Conservation (phyloP, 1,284 basidiomycete species). For the Lentinula novae-zelandiae region DNA sequence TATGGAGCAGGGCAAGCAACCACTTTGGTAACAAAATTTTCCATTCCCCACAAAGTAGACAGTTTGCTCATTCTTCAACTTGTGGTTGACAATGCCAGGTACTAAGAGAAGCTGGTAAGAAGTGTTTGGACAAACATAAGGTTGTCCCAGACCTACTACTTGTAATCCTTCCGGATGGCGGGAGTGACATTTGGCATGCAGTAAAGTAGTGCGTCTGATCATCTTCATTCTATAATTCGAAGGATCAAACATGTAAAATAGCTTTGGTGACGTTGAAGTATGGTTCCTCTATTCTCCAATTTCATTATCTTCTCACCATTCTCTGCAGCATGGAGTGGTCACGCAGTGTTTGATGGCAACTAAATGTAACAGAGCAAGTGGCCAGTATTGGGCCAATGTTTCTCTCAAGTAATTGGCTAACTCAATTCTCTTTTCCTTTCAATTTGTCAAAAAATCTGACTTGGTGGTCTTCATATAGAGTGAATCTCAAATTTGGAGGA, state of each 20-base stretch:
- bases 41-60: neutral
- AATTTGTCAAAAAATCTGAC: neutral
- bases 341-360: constrained; percentile 69
- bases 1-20: constrained; percentile 27
- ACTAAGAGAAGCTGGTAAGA: constrained; percentile 11
- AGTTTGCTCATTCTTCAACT: neutral
- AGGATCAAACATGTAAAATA: neutral
- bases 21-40: neutral
- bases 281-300: neutral
- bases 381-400: constrained; percentile 76
- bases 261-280: neutral
- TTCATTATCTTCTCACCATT: neutral
- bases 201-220: constrained; percentile 39
- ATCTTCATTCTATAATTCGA: neutral
- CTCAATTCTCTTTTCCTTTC: too few species aligned
- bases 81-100: constrained; percentile 2
- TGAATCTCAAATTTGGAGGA: constrained; percentile 79
- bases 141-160: constrained; percentile 16
- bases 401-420: constrained; percentile 46
- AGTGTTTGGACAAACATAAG: constrained; percentile 10
- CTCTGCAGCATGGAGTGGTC: constrained; percentile 47
- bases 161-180: constrained; percentile 39
- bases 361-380: constrained; percentile 60
- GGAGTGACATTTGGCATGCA: constrained; percentile 39
- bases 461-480: constrained; percentile 34